Evolutionary conservation across 2,329 filamentous ascomycete species (phyloP), one percentile per base, ranked within the genome.

Genomic region (Neurospora crassa): DNA sequence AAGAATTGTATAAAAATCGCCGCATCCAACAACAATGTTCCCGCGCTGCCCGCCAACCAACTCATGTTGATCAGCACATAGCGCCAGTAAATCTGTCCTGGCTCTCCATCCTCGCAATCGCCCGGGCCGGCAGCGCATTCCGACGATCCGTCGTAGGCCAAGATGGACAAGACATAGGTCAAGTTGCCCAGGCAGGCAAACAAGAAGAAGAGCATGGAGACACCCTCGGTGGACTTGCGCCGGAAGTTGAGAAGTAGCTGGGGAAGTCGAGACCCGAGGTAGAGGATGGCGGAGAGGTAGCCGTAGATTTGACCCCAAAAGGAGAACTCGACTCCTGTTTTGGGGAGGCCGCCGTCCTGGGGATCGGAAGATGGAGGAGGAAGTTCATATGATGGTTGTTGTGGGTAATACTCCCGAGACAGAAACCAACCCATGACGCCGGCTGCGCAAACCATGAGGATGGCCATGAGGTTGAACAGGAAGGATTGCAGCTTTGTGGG

Each of bases 121-220:
- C 76, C 24, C 68, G 77, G 72, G 75, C 82, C 76, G 37, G 78
- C 78, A 40, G 78, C 79, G 74, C 93, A 97, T 40, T 87, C 83
- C 0, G 94, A 93, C 24, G 53, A 63, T 16, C 53, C 53, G 72
- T 94, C 92, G 78, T 94, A 98, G 0, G 94, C 94, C 74, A 98
- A 86, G 76, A 99, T 98, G 45, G 91, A 94, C 45, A 97, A 83
- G 20, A 97, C 94, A 78, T 96, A 98, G 0, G 94, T 97, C 74
- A 97, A 81, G 79, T 99, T 99, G 2, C 96, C 96, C 6, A 98
- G 88, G 79, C 95, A 98, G 5, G 96, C 96, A 79, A 99, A 98
- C 29, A 98, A 84, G 83, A 98, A 98, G 82, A 98, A 99, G 12
- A 98, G 86, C 82, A 97, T 90, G 74, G 92, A 95, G 24, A 99